phyloP scores from a whole-genome alignment of 106 monocot genomes.

The Dactylorhiza incarnata region DNA sequence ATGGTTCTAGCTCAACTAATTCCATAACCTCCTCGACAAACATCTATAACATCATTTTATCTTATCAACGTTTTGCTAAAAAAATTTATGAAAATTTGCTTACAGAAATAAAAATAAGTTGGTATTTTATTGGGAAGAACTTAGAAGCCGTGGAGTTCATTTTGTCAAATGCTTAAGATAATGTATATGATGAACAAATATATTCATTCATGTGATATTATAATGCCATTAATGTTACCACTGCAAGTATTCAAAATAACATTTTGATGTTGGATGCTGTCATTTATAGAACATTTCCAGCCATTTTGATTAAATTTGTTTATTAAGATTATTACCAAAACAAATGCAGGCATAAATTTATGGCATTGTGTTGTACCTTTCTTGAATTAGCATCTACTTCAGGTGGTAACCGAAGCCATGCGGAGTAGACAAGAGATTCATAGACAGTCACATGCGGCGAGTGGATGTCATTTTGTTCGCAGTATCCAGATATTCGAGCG shows the following conservation, averaged over 20 bases:
- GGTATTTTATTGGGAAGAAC: too few species aligned
- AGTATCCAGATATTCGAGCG: slow-evolving; percentile 55
- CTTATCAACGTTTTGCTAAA: neutral
- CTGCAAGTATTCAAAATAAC: neutral
- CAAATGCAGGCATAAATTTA: neutral
- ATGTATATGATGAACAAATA: too few species aligned
- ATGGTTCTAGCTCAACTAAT: slow-evolving; percentile 12
- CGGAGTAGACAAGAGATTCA: slow-evolving; percentile 58
- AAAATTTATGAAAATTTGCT: neutral
- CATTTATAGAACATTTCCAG: too few species aligned
- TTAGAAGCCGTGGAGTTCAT: too few species aligned
- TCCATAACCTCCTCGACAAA: slow-evolving; percentile 29
- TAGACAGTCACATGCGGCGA: slow-evolving; percentile 60
- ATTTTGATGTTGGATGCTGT: too few species aligned
- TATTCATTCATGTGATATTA: too few species aligned
- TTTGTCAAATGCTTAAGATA: too few species aligned
- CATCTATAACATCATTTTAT: slow-evolving; percentile 7
- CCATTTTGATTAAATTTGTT: too few species aligned
- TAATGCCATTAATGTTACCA: neutral
- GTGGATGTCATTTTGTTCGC: slow-evolving; percentile 69
- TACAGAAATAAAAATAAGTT: neutral
- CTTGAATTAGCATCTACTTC: slow-evolving; percentile 38
- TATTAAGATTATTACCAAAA: neutral
- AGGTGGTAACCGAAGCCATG: slow-evolving; percentile 49
- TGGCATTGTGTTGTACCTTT: slow-evolving; percentile 18